Conservation (phyloP, 176 grass and related monocot genomes). For the Puya raimondii region DNA sequence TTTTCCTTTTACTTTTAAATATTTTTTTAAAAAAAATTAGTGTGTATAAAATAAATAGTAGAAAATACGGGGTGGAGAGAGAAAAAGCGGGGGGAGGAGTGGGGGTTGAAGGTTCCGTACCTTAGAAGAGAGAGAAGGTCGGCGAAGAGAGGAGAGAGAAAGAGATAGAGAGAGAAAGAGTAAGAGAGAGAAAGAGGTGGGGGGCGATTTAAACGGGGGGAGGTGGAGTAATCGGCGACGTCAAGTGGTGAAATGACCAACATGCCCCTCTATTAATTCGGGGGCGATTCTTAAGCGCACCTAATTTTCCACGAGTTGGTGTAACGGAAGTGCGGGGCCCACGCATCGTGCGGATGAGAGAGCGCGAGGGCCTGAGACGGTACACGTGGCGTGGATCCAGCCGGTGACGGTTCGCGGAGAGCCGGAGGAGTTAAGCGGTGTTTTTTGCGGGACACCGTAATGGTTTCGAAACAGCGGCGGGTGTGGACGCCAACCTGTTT, state of each 20-base stretch:
- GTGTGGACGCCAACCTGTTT: too few species aligned
- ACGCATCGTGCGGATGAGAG: neutral
- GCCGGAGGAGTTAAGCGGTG: too few species aligned
- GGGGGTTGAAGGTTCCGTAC: constrained; percentile 10
- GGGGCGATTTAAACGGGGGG: constrained; percentile 2
- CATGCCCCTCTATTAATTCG: neutral
- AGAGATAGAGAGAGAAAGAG: neutral
- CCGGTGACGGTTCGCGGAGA: too few species aligned
- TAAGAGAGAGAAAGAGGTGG: constrained; percentile 8
- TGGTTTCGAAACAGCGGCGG: too few species aligned
- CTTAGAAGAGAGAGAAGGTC: constrained; percentile 7
- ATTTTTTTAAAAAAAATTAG: neutral
- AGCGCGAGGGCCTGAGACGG: too few species aligned
- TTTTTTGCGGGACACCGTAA: too few species aligned
- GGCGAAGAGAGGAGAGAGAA: neutral
- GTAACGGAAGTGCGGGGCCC: neutral
- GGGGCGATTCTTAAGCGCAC: neutral
- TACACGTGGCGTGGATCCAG: too few species aligned
- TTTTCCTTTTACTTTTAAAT: neutral
- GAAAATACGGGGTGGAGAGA: neutral
- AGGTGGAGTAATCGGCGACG: neutral
- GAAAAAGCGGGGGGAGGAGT: neutral
- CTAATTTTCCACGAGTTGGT: neutral
- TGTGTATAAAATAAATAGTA: neutral
- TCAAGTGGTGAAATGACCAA: neutral